Percentiles rank a stretch among this genome's conserved stretches.
Evolutionary conservation across 371 early-diverging fungal genomes (phyloP).

Genomic region (Zychaea mexicana): DNA sequence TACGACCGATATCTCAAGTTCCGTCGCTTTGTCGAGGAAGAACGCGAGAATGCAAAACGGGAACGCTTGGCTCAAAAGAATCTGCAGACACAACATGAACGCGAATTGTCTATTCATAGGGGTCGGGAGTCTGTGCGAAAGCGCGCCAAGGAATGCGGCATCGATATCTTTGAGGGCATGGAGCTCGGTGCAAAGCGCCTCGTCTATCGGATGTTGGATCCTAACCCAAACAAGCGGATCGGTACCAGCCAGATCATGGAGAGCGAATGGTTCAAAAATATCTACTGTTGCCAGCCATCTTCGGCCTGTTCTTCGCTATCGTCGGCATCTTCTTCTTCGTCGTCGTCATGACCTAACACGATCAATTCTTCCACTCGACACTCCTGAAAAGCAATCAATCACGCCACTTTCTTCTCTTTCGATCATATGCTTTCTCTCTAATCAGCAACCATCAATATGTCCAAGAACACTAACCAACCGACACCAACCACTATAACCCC

Average conservation of each 20-base stretch:
- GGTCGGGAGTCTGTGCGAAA: constrained; percentile 40
- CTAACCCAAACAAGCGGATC: constrained; percentile 71
- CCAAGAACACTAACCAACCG: too few species aligned
- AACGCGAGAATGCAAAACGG: constrained; percentile 30
- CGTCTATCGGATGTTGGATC: constrained; percentile 83
- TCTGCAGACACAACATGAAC: constrained; percentile 1
- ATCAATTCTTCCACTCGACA: background rate
- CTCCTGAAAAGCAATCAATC: too few species aligned
- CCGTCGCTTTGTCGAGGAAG: constrained; percentile 40
- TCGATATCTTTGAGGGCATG: constrained; percentile 47
- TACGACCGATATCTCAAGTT: constrained; percentile 33
- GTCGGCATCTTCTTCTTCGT: background rate
- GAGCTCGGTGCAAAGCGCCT: constrained; percentile 46
- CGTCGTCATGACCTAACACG: background rate
- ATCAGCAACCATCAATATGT: too few species aligned
- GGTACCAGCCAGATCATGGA: constrained; percentile 45
- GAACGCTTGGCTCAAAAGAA: constrained; percentile 11
- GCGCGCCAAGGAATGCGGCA: constrained; percentile 35
- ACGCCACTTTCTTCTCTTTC: too few species aligned
- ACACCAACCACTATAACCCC: too few species aligned
- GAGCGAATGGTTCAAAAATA: constrained; percentile 53
- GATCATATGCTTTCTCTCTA: too few species aligned
- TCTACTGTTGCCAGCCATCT: constrained; percentile 11
- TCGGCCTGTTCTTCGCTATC: too few species aligned
- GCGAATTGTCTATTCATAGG: constrained; percentile 1